Evolutionary conservation across 352 stramenopile genomes (phyloP).

Genomic region (Globisporangium apiculatum): DNA sequence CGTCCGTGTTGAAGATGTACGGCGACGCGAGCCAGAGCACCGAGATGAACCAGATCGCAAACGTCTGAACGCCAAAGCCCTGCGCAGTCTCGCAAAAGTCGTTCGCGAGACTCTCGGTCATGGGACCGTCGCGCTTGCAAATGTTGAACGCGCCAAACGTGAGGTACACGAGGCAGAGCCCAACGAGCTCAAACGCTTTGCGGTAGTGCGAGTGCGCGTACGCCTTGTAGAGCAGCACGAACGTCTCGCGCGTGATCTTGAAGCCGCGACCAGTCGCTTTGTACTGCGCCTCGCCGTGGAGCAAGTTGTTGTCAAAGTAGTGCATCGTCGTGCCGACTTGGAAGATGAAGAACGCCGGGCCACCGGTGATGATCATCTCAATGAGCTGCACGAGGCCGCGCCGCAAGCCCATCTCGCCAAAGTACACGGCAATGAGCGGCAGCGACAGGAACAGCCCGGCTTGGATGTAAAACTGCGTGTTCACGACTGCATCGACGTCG

Average conservation of each 20-base stretch:
- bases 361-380: conserved; percentile 69
- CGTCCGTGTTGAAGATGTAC: conserved; percentile 81
- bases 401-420: conserved; percentile 58
- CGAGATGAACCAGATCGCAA: conserved; percentile 76
- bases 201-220: conserved; percentile 68
- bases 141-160: conserved; percentile 66
- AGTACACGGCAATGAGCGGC: conserved; percentile 69
- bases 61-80: conserved; percentile 68
- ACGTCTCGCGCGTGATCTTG: conserved; percentile 77
- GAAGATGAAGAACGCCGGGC: conserved; percentile 73
- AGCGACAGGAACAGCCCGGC: conserved; percentile 66
- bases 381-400: conserved; percentile 59
- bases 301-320: conserved; percentile 78
- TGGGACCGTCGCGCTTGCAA: conserved; percentile 37
- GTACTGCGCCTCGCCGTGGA: conserved; percentile 72
- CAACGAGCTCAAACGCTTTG: conserved; percentile 70
- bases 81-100: conserved; percentile 64
- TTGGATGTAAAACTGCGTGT: conserved; percentile 83
- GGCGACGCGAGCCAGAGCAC: conserved; percentile 57
- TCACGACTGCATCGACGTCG: conserved; percentile 58
- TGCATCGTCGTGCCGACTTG: conserved; percentile 81
- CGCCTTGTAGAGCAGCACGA: conserved; percentile 70
- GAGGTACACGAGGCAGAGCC: conserved; percentile 62
- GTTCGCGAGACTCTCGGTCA: conserved; percentile 39
- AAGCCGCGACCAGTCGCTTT: conserved; percentile 74